phyloP scores from a whole-genome alignment of 305 asterid species.

The Fraxinus xanthoxyloides region DNA sequence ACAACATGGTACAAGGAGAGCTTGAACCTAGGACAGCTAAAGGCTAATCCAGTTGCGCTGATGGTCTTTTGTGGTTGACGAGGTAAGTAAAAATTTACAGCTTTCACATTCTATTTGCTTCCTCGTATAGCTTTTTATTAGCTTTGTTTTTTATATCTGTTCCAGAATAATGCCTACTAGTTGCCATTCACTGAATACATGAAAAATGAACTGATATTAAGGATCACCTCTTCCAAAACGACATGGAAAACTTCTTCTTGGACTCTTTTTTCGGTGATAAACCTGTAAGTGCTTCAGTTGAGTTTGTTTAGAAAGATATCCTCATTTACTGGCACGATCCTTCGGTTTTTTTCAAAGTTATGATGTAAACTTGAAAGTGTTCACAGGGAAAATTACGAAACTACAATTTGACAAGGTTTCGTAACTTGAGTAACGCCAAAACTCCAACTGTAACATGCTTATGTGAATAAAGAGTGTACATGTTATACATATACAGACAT shows the following conservation, averaged over 20 bases:
- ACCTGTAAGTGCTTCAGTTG: neutral
- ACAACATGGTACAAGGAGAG: constrained; percentile 89
- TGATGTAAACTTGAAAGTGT: neutral
- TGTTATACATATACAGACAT: neutral
- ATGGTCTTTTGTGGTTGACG: constrained; percentile 97
- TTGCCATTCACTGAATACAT: neutral
- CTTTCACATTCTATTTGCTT: constrained; percentile 6
- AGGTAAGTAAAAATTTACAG: constrained; percentile 46
- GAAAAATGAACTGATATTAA: neutral
- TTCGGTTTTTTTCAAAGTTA: neutral
- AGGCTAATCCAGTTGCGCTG: constrained; percentile 91
- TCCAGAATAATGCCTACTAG: neutral
- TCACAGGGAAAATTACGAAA: neutral
- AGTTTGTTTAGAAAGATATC: neutral
- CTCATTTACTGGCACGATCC: neutral
- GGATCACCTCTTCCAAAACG: neutral
- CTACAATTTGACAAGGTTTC: neutral
- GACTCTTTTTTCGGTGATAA: neutral
- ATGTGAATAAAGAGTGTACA: neutral
- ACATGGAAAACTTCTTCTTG: neutral
- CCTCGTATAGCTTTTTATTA: neutral
- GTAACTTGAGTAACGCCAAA: neutral
- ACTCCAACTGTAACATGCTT: neutral
- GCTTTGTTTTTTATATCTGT: constrained; percentile 12
- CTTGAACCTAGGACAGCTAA: constrained; percentile 83